phyloP scores from a whole-genome alignment of 1,284 basidiomycete species.

The Apiotrichum gracile region DNA sequence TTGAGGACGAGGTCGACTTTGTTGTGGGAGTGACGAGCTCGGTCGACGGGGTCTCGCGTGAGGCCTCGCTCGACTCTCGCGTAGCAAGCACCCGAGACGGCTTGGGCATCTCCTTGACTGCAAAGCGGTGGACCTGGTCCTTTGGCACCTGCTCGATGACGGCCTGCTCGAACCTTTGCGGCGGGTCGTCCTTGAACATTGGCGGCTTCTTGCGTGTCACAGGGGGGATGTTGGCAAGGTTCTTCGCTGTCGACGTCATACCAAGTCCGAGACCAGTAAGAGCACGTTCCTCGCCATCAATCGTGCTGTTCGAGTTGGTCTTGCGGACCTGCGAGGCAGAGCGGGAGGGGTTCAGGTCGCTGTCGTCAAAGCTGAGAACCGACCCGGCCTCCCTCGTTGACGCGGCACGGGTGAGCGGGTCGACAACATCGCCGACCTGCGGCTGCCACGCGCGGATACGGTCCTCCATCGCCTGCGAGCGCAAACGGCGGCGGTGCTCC shows the following conservation, averaged over 20 bases:
- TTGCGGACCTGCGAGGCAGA: conserved; percentile 37
- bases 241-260: neutral
- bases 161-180: neutral
- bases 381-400: conserved; percentile 13
- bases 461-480: conserved; percentile 12
- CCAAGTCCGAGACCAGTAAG: neutral
- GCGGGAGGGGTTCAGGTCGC: conserved; percentile 44
- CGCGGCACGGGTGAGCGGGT: conserved; percentile 1
- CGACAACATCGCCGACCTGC: conserved; percentile 3
- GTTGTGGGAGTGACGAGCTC: too few species aligned
- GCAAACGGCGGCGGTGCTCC: neutral
- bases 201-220: neutral
- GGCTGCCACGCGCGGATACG: conserved; percentile 35
- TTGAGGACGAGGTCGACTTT: too few species aligned
- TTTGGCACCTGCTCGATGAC: neutral
- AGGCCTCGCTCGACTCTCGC: neutral
- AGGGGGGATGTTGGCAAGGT: neutral
- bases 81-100: neutral
- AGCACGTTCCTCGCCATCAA: neutral
- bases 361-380: conserved; percentile 33
- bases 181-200: neutral
- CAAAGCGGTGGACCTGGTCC: neutral
- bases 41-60: too few species aligned
- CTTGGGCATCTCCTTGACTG: neutral
- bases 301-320: neutral